Evolutionary conservation across 805 yeast genomes (phyloP), one percentile per base, ranked within the genome.

Genomic region (Nakazawaea wickerhamii): DNA sequence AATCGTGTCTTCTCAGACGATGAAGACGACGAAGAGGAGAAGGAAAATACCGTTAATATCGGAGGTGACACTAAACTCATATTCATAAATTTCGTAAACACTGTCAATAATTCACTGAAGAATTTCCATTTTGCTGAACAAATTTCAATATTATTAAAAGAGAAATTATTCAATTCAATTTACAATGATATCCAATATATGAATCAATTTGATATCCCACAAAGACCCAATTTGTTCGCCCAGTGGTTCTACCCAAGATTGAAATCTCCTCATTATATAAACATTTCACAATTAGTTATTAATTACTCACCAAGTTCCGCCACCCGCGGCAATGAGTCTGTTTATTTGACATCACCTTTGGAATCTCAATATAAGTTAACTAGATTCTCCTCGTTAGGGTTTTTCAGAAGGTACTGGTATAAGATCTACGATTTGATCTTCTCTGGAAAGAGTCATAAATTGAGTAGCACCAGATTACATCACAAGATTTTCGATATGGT

Each of bases 401-500:
- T 20, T 14, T 6, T 28, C 13, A n/a, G 13, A 17, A 36, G 36
- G 14, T 17, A n/a, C 19, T 37, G 37, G 42, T n/a, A 7, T 11
- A 30, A n/a, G 15, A 20, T 37, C 18, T 22, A 27, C 30, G n/a
- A 25, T 14, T 21, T 36, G 13, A 6, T 30, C 6, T 18, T 39
- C 13, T 9, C 30, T 13, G 7, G 32, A 11, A 22, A 23, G n/a
- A 28, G 13, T 27, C 40, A 36, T 7, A 44, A 41, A 26, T 32
- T 56, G 21, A 50, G 56, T 13, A 47, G 58, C 1, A 50, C 49
- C 31, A 47, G 44, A 20, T 48, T 63, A 4, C 65, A 63, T 34
- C 57, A 58, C 36, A 52, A 50, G 34, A 46, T 63, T 2, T 63
- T 53, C 43, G 68, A 63, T 40, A 43, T 61, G 20, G 44, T 62